Conservation (phyloP, 108 stramenopile species). For the Mediolabrus comicus region DNA sequence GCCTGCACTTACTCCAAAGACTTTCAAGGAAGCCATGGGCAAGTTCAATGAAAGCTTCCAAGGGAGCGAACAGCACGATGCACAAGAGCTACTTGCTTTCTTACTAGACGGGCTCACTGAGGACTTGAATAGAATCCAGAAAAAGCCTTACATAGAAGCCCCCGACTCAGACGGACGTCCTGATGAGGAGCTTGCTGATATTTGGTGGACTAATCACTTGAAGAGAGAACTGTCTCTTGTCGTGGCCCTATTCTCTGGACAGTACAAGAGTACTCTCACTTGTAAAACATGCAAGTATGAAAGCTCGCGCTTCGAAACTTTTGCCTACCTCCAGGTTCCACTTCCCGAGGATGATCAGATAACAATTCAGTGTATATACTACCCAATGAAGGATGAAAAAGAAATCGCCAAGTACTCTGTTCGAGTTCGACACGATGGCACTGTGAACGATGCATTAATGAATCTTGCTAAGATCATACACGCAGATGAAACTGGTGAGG, state of each 20-base stretch:
- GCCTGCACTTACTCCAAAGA: constrained; percentile 84
- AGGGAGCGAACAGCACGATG: constrained; percentile 98
- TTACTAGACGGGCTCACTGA: constrained; percentile 92
- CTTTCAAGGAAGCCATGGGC: constrained; percentile 91
- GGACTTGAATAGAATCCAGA: constrained; percentile 94
- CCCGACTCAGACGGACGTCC: constrained; percentile 93
- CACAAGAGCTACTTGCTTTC: constrained; percentile 93
- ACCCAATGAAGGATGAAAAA: constrained; percentile 47
- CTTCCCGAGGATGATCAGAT: constrained; percentile 92
- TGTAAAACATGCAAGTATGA: constrained; percentile 94
- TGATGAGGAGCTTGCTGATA: constrained; percentile 92
- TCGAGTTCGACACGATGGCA: constrained; percentile 75
- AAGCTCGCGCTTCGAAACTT: constrained; percentile 97
- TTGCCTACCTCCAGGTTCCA: constrained; percentile 88
- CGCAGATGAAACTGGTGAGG: constrained; percentile 41
- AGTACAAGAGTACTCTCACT: constrained; percentile 93
- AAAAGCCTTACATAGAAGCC: constrained; percentile 96
- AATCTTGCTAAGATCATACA: constrained; percentile 64
- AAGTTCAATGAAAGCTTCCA: constrained; percentile 91
- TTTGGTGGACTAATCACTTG: constrained; percentile 97
- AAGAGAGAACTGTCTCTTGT: constrained; percentile 91
- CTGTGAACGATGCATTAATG: constrained; percentile 71
- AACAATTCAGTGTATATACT: constrained; percentile 65
- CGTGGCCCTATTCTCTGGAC: constrained; percentile 94
- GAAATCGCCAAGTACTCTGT: constrained; percentile 75